These are phyloP conservation scores for Neurospora terricola DNA, from an alignment of 495 filamentous ascomycete genomes.

Conservation along the genomic window DNA sequence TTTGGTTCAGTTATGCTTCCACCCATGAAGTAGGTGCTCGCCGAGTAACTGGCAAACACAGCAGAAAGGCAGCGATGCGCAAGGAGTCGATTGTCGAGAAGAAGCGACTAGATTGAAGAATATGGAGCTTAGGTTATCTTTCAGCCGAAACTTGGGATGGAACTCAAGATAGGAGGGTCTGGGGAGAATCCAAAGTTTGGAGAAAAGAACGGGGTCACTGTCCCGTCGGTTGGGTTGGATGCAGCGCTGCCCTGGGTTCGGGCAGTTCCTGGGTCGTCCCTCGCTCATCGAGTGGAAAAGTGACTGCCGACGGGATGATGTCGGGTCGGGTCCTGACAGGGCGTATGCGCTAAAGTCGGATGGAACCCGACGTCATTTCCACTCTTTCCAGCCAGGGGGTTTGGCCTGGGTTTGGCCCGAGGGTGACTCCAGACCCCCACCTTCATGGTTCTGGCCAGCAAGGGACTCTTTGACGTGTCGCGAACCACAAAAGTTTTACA, in stretches of 20 bases:
- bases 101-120: background rate
- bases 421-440: background rate
- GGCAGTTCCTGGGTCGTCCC: background rate
- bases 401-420: background rate
- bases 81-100: background rate
- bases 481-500: background rate
- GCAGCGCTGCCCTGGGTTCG: background rate
- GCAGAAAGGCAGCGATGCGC: background rate
- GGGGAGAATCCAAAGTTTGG: background rate
- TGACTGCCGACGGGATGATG: constrained; percentile 1
- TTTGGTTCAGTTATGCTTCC: constrained; percentile 5
- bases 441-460: background rate
- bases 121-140: background rate
- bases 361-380: constrained; percentile 8
- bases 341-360: constrained; percentile 2
- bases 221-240: background rate
- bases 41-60: background rate
- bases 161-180: background rate
- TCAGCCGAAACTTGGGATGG: background rate
- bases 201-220: background rate
- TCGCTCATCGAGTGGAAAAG: background rate
- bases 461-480: background rate
- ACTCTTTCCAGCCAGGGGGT: background rate
- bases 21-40: constrained; percentile 6
- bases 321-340: constrained; percentile 3